These are phyloP conservation scores for Geranium incanum DNA, from an alignment of 441 rosid species.

Conservation along the genomic window DNA sequence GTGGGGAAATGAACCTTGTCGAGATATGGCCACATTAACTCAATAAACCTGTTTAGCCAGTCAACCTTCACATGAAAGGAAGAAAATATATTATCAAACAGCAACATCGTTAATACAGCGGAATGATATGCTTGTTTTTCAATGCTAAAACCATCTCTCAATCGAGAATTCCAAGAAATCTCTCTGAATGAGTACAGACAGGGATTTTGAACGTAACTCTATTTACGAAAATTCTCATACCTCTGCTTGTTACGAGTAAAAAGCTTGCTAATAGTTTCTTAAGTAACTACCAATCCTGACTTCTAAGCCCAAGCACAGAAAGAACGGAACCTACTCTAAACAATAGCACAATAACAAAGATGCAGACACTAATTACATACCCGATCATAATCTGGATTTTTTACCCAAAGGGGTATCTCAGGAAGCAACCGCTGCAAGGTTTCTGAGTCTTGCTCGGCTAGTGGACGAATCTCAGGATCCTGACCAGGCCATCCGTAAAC, in stretches of 20 bases:
- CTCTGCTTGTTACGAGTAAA: too few species aligned
- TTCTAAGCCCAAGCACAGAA: too few species aligned
- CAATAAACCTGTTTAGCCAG: conserved; percentile 78
- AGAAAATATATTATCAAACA: conserved; percentile 13
- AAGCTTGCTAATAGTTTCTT: too few species aligned
- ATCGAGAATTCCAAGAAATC: too few species aligned
- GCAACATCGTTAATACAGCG: conserved; percentile 12
- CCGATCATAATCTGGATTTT: conserved; percentile 84
- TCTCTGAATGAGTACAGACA: too few species aligned
- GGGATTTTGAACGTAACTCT: too few species aligned
- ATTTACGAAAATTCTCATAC: too few species aligned
- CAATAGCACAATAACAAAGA: conserved; percentile 13
- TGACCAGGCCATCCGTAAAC: conserved; percentile 22
- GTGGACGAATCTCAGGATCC: conserved; percentile 65
- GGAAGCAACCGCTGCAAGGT: conserved; percentile 79
- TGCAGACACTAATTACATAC: conserved; percentile 34
- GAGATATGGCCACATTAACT: conserved; percentile 84
- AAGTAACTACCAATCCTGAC: too few species aligned
- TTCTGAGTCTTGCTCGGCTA: conserved; percentile 66
- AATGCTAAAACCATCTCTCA: too few species aligned
- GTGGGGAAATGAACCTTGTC: conserved; percentile 62
- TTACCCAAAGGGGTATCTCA: conserved; percentile 90
- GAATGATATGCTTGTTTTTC: too few species aligned
- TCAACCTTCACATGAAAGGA: conserved; percentile 50
- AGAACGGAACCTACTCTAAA: not conserved